Percentiles rank a stretch among this genome's conserved stretches.
These are phyloP conservation scores for Neurospora terricola DNA, from an alignment of 495 filamentous ascomycete genomes.

Conservation along the genomic window DNA sequence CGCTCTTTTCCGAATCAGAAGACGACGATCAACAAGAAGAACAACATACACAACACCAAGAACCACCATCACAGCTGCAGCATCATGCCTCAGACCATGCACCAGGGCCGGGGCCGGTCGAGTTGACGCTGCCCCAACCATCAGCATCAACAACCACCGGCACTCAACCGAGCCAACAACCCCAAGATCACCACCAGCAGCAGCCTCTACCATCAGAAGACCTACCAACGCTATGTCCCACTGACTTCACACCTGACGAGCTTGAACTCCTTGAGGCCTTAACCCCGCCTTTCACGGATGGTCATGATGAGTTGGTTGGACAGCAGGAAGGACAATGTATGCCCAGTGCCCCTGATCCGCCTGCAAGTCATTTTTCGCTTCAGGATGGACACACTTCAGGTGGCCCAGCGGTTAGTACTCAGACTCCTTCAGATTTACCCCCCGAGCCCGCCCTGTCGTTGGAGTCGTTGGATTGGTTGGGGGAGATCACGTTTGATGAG, in stretches of 20 bases:
- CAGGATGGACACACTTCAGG: constrained; percentile 22
- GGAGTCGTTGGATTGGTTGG: neutral
- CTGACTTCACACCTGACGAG: neutral
- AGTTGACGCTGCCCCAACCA: neutral
- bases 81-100: neutral
- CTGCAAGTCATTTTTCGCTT: constrained; percentile 11
- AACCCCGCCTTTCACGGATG: neutral
- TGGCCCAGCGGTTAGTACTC: constrained; percentile 20
- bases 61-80: constrained; percentile 6
- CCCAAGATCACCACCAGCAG: neutral
- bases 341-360: constrained; percentile 21
- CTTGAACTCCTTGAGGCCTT: neutral
- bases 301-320: neutral
- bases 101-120: constrained; percentile 2
- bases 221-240: constrained; percentile 2
- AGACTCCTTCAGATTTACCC: constrained; percentile 4
- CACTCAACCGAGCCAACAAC: neutral
- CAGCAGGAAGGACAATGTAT: neutral
- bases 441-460: neutral
- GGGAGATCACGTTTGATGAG: neutral
- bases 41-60: neutral
- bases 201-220: neutral
- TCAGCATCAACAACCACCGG: neutral
- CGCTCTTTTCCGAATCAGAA: constrained; percentile 14
- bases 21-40: neutral